Evolutionary conservation across 306 rosid species (phyloP).

Genomic region (Dryas octopetala): DNA sequence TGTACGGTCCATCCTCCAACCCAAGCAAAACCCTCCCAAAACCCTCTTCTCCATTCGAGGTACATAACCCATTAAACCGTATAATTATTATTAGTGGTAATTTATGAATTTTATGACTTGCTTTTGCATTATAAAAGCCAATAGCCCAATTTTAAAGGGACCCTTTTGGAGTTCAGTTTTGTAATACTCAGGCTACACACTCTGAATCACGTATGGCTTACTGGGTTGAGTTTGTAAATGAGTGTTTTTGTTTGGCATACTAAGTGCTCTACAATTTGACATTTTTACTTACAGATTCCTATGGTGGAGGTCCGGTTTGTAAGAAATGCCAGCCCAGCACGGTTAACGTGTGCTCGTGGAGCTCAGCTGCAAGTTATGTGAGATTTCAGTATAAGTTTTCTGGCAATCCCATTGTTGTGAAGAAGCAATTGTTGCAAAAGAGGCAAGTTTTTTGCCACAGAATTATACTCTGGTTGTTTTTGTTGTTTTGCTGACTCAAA

Average conservation of each 20-base stretch:
- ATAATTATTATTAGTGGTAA: neutral
- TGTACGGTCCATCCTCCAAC: constrained; percentile 51
- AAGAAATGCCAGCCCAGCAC: constrained; percentile 36
- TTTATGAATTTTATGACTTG: neutral
- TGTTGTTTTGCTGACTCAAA: neutral
- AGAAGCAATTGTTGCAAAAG: constrained; percentile 31
- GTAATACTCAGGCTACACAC: neutral
- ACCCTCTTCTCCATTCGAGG: constrained; percentile 41
- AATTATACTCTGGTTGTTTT: neutral
- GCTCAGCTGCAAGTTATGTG: constrained; percentile 54
- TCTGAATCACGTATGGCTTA: neutral
- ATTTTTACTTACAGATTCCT: constrained; percentile 43
- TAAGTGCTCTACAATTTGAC: neutral
- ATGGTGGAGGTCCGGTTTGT: constrained; percentile 28
- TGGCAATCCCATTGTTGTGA: constrained; percentile 28
- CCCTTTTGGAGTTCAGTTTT: neutral
- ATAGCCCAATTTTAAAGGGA: neutral
- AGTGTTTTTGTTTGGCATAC: neutral
- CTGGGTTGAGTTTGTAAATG: neutral
- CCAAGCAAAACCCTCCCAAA: constrained; percentile 42
- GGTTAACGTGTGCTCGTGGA: constrained; percentile 37
- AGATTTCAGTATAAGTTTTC: constrained; percentile 44
- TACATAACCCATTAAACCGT: constrained; percentile 6
- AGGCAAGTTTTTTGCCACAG: constrained; percentile 38
- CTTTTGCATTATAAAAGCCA: neutral